These are phyloP conservation scores for Gynostemma pentaphyllum DNA, from an alignment of 306 rosid genomes.

Conservation along the genomic window DNA sequence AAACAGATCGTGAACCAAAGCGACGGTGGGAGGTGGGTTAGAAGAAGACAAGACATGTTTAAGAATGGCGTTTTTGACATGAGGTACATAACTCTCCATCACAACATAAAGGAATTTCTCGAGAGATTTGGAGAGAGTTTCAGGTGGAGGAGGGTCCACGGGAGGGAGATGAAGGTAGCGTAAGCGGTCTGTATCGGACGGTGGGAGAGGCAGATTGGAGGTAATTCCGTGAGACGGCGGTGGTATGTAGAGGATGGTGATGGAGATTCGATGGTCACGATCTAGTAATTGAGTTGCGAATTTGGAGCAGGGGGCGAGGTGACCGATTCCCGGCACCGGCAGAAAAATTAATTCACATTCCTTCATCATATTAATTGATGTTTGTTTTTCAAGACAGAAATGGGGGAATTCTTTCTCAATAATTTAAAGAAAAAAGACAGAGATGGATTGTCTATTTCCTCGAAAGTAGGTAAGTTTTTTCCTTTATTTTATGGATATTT, in stretches of 20 bases:
- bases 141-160: neutral
- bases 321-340: constrained; percentile 35
- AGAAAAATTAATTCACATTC: constrained; percentile 48
- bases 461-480: no score
- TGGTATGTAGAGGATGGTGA: constrained; percentile 31
- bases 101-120: neutral
- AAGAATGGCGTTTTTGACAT: neutral
- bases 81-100: neutral
- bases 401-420: no score
- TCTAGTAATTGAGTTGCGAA: constrained; percentile 34
- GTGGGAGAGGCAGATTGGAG: no score
- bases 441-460: no score
- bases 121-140: neutral
- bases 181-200: no score
- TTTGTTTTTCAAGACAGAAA: no score
- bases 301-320: constrained; percentile 30
- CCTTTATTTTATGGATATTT: no score
- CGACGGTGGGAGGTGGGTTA: neutral
- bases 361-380: no score
- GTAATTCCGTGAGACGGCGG: neutral
- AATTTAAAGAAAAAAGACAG: no score
- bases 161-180: constrained; percentile 23
- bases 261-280: constrained; percentile 25
- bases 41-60: neutral
- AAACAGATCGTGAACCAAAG: neutral